Evolutionary conservation across 2,329 filamentous ascomycete genomes (phyloP), one percentile per base, ranked within the genome.

Genomic region (Xylaria sp.): DNA sequence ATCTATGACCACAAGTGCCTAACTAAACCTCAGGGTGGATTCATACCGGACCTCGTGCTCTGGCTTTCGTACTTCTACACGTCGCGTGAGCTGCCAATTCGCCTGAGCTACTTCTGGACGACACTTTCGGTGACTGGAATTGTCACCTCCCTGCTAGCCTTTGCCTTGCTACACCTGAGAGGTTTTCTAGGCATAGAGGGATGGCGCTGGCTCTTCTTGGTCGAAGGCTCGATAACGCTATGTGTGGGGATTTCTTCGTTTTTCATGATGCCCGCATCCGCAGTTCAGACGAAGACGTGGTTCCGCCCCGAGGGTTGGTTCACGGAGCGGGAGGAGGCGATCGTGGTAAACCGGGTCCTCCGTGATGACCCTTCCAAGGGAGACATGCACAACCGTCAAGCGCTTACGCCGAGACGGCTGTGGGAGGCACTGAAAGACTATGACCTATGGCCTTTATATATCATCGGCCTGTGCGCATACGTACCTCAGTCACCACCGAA

Each of bases 341-440:
- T 86, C 44, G 74, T 85, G 1, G 82, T 85, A 7, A 86, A 85
- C 59, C 75, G 85, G 2, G 69, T 76, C 5, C 66, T 76, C 18
- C 77, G 84, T 6, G 83, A 87, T 52, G 84, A 85, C 57, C 82
- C 82, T 2, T 76, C 76, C 20, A 83, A 83, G 60, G 80, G 79
- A 39, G 78, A 79, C 57, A 84, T 85, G 78, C 78, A 84, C 65
- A 84, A 84, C 58, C 78, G 81, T 13, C 74, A 83, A 65, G 76
- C 78, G 1, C 74, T 84, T 47, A 82, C 78, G 0, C 75, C 73
- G 0, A 69, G 62, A 7, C 69, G 72, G 7, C 74, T 83, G 7
- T 81, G 78, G 77, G 63, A 76, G n/a, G 73, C 76, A 1, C 63
- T 82, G 4, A 74, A 72, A 20, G 82, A 85, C 61, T 84, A 80